Base-by-base conservation (phyloP, 2,329 filamentous ascomycete species). In the Fusarium fujikuroi region DNA sequence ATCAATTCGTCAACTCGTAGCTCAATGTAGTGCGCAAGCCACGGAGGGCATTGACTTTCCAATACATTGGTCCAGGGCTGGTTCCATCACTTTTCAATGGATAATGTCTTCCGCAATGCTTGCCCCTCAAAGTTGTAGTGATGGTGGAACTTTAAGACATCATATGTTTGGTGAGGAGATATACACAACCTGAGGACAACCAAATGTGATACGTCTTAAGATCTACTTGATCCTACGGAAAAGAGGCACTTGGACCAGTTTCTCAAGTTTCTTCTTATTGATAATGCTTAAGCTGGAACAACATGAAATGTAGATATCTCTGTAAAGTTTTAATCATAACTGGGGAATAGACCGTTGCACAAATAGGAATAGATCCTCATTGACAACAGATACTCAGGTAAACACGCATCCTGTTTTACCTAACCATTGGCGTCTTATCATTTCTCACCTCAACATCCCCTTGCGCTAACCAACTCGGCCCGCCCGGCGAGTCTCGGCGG, bases 401-500 rank as follows among this genome's bases (percentile, higher is more conserved):
- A 63, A 52, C 34, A 69, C 58, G 68, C 58, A 63, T 30, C 50
- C 40, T 68, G 36, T 53, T 52, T 68, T 44, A 63, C 63, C 52
- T 54, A 61, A 63, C 43, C 23, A 43, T 39, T 50, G 39, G 46
- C 23, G 25, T 49, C 54, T 61, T 62, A 71, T 66, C 58, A 52
- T 39, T 59, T 59, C 44, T 64, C 54, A 30, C 40, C 23, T 64
- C 39, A 43, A 57, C 58, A 46, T 28, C 47, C 60, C 69, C 67
- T 54, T 74, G 30, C 66, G 43, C 61, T 64, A 68, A 59, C 34
- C 43, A 43, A 44, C 69, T 74, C 72, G 72, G 72, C 67, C 72
- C 72, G 70, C 60, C 61, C 54, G 66, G 66, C 54, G 49, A 74
- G 59, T 71, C 62, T 73, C 70, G 66, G 50, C 58, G 63, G 70